Percentiles rank a stretch among this genome's conserved stretches.
Conservation (phyloP, 2,329 filamentous ascomycete genomes). For the Parafenestella ontariensis region DNA sequence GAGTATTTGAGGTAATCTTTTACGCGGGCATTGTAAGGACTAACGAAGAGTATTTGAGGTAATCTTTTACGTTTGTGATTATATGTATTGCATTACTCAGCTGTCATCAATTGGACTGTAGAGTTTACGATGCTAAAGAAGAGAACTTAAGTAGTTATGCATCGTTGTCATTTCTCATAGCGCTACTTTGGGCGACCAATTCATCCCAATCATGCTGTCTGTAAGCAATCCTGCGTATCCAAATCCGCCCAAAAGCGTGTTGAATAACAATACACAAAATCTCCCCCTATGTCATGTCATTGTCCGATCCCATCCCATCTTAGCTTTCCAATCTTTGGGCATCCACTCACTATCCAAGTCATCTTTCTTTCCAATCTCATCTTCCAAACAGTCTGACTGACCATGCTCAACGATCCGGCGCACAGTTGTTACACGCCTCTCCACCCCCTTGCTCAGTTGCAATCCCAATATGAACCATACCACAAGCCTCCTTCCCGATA, state of each 20-base stretch:
- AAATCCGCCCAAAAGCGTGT: background rate
- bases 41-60: too few species aligned
- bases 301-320: background rate
- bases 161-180: background rate
- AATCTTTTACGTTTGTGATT: too few species aligned
- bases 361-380: background rate
- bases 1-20: too few species aligned
- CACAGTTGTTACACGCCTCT: constrained; percentile 22
- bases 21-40: too few species aligned
- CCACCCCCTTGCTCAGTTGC: constrained; percentile 24
- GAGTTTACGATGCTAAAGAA: background rate
- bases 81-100: too few species aligned
- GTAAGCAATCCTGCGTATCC: background rate
- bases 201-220: background rate
- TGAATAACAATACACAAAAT: background rate
- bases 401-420: constrained; percentile 14
- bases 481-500: constrained; percentile 20
- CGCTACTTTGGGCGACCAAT: background rate
- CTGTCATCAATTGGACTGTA: too few species aligned
- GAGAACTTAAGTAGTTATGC: background rate
- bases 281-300: background rate
- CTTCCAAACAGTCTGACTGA: background rate
- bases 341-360: background rate
- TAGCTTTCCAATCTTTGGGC: background rate
- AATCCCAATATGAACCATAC: constrained; percentile 16